Percentiles rank a stretch among this genome's conserved stretches.
Conservation (phyloP, 2,329 filamentous ascomycete genomes). For the Trichothecium roseum region DNA sequence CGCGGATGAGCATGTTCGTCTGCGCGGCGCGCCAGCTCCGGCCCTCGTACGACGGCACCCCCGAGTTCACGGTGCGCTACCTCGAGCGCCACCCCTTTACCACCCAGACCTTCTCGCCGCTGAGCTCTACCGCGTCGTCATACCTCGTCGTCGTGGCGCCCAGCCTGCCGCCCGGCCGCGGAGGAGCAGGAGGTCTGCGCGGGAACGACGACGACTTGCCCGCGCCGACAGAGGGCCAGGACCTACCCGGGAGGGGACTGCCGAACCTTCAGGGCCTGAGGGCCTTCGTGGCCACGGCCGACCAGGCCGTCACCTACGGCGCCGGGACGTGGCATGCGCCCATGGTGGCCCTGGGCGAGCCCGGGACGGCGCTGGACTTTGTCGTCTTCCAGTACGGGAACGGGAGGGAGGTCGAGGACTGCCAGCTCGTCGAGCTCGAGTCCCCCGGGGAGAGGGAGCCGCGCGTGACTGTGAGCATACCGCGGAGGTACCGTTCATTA, state of each 20-base stretch:
- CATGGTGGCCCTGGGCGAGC: slow-evolving; percentile 72
- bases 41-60: slow-evolving; percentile 4
- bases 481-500: background rate
- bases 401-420: slow-evolving; percentile 73
- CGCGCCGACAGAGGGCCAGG: slow-evolving; percentile 14
- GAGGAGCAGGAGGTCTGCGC: no score
- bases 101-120: slow-evolving; percentile 82
- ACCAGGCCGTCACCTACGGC: slow-evolving; percentile 84
- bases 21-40: slow-evolving; percentile 40
- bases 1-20: slow-evolving; percentile 81
- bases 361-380: slow-evolving; percentile 60
- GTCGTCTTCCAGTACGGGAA: slow-evolving; percentile 85
- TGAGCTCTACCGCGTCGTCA: slow-evolving; percentile 39
- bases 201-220: slow-evolving; percentile 13
- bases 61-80: slow-evolving; percentile 51
- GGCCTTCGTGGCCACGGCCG: slow-evolving; percentile 69
- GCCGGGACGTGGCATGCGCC: slow-evolving; percentile 93
- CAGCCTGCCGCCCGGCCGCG: slow-evolving; percentile 43
- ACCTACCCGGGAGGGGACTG: slow-evolving; percentile 48
- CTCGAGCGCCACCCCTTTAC: slow-evolving; percentile 92
- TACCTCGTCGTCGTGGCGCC: slow-evolving; percentile 90
- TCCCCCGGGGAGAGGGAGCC: slow-evolving; percentile 24
- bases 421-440: slow-evolving; percentile 58
- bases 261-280: slow-evolving; percentile 62
- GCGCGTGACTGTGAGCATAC: slow-evolving; percentile 20